Base-by-base conservation (phyloP, 1,139 yeast species). In the Protomyces macrosporus region DNA sequence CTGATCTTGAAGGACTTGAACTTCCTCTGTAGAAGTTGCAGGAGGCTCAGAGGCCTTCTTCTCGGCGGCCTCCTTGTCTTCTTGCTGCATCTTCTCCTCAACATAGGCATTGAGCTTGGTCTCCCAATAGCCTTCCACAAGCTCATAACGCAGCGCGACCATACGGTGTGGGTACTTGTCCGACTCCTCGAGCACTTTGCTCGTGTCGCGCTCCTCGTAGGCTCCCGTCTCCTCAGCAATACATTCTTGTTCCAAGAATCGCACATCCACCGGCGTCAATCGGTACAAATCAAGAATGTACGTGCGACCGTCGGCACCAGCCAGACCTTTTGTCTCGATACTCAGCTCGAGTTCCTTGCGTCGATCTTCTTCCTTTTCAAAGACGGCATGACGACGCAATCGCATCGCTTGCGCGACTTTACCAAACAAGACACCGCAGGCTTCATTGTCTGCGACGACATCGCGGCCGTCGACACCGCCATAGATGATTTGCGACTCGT, bases 71-170 rank as follows among this genome's bases (percentile, higher is more conserved):
- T 36, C 39, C 39, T 9, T 7, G 5, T 34, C 42, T 32, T 50
- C 55, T 14, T 52, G 53, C 79, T 68, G 68, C 45, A 64, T 45
- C 65, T 70, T 67, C 48, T 64, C 69, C n/a, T 68, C 65, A 14
- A 79, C 75, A 57, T 83, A 81, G 33, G 78, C 81, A 30, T 87
- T 83, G 7, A 86, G 81, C 71, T 86, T 84, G 69, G 84, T 76
- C 72, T 83, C 83, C 87, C 95, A 90, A 96, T 96, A 91, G 71
- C 86, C 89, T 70, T 86, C 91, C 61, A 93, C 84, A 10, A 96
- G 93, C 76, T 93, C 98, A 67, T 85, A 86, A 77, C 98, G 85
- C 59, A 93, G 71, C 42, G 88, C 82, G 16, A 88, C 79, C 76
- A 90, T 89, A 67, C 83, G 82, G 73, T 90, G 97, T 35, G 97